A percentile compares a stretch with the other conserved stretches of the same genome.
phyloP scores from a whole-genome alignment of 768 basidiomycete genomes.

The Amanita pseudoporphyria region DNA sequence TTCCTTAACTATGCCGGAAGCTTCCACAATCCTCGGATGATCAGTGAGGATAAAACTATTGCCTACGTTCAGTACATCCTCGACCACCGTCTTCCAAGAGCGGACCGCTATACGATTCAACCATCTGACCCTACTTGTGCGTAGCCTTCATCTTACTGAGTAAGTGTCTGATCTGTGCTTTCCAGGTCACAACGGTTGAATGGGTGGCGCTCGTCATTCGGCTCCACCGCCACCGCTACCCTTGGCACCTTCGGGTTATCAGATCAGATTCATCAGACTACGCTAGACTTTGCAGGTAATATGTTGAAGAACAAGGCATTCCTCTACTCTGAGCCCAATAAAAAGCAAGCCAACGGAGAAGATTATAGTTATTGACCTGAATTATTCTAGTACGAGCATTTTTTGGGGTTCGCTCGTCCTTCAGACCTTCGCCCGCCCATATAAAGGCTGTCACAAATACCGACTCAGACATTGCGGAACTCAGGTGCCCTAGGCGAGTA shows the following conservation, averaged over 20 bases:
- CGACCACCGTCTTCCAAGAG: too few species aligned
- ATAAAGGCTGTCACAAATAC: background rate
- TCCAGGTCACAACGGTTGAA: slow-evolving; percentile 4
- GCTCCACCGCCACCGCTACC: slow-evolving; percentile 4
- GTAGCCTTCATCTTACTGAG: background rate
- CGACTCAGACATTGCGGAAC: background rate
- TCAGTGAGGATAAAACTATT: too few species aligned
- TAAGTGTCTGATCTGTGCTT: background rate
- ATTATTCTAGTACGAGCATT: background rate
- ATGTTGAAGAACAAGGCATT: background rate
- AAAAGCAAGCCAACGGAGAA: background rate
- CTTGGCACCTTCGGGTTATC: slow-evolving; percentile 2
- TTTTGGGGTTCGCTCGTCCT: background rate
- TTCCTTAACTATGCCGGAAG: slow-evolving; percentile 1
- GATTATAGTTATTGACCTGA: background rate
- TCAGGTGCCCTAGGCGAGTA: background rate
- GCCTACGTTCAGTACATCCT: background rate
- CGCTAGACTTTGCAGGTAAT: background rate
- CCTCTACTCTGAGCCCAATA: background rate
- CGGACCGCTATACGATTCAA: too few species aligned
- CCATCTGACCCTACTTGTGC: background rate
- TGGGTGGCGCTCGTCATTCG: slow-evolving; percentile 5
- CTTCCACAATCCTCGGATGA: slow-evolving; percentile 5
- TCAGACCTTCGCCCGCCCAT: background rate
- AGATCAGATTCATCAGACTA: background rate